phyloP scores from a whole-genome alignment of 176 grass and related monocot genomes.

The Cocos nucifera region DNA sequence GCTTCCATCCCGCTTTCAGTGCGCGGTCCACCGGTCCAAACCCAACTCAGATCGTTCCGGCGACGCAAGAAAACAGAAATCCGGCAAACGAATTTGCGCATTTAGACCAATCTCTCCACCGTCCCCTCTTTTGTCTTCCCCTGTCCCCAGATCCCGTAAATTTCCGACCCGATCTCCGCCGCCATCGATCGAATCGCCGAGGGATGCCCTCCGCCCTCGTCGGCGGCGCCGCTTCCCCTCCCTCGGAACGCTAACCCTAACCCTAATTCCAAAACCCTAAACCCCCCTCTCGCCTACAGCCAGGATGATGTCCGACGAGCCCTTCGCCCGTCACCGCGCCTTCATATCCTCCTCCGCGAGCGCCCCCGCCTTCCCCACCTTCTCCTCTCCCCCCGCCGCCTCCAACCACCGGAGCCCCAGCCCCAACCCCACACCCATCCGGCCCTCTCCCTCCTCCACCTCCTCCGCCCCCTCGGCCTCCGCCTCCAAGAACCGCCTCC shows the following conservation, averaged over 20 bases:
- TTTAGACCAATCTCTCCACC: too few relatives aligned
- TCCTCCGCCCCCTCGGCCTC: conserved; percentile 1
- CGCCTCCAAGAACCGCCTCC: conserved; percentile 12
- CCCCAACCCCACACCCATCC: conserved; percentile 33
- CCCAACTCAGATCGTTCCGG: too few relatives aligned
- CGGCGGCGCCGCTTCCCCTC: background rate
- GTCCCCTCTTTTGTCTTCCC: too few relatives aligned
- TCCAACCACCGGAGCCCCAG: conserved; percentile 44
- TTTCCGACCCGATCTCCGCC: too few relatives aligned
- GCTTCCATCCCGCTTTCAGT: too few relatives aligned
- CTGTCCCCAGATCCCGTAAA: too few relatives aligned
- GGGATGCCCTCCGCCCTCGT: too few relatives aligned
- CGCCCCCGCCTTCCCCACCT: conserved; percentile 51
- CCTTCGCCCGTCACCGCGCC: conserved; percentile 44
- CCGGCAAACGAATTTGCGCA: too few relatives aligned
- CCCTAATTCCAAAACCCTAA: conserved; percentile 35
- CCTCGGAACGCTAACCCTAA: conserved; percentile 3
- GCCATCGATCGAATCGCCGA: too few relatives aligned
- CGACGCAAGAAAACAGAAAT: too few relatives aligned
- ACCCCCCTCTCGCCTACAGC: background rate
- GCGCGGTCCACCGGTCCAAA: too few relatives aligned
- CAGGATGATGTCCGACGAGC: conserved; percentile 59
- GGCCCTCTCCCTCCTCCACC: conserved; percentile 20
- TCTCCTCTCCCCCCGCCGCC: conserved; percentile 25
- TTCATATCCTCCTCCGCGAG: conserved; percentile 61